These are phyloP conservation scores for Musa balbisiana DNA, from an alignment of 202 grass and related monocot genomes.

Conservation along the genomic window DNA sequence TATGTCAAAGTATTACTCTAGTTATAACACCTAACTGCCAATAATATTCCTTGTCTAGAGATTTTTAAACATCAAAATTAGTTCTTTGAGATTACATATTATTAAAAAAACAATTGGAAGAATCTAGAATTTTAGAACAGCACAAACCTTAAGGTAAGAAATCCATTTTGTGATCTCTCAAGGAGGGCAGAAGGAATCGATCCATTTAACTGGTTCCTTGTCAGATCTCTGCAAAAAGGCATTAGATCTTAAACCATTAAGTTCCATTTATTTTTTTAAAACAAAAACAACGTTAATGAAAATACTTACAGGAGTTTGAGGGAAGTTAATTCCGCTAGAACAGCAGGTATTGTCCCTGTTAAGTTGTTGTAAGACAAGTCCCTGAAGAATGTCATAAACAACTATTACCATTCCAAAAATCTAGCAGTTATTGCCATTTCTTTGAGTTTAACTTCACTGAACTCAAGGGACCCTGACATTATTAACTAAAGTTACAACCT, in stretches of 20 bases:
- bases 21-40: background rate
- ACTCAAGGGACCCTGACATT: no score
- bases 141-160: slow-evolving; percentile 16
- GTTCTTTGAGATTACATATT: background rate
- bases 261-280: background rate
- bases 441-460: background rate
- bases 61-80: background rate
- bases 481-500: no score
- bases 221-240: slow-evolving; percentile 11
- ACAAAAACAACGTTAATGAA: background rate
- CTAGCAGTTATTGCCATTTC: no score
- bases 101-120: background rate
- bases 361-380: slow-evolving; percentile 34
- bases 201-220: background rate
- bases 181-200: background rate
- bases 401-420: background rate
- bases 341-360: slow-evolving; percentile 28
- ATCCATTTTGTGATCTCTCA: background rate
- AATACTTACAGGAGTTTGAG: slow-evolving; percentile 31
- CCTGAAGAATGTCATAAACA: slow-evolving; percentile 11
- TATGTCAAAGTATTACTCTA: background rate
- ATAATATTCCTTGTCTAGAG: background rate
- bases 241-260: slow-evolving; percentile 1
- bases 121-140: background rate
- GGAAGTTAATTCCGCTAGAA: slow-evolving; percentile 13